A percentile compares a stretch with the other conserved stretches of the same genome.
These are phyloP conservation scores for Podospora pseudocomata DNA, from an alignment of 495 filamentous ascomycete genomes.

Conservation along the genomic window DNA sequence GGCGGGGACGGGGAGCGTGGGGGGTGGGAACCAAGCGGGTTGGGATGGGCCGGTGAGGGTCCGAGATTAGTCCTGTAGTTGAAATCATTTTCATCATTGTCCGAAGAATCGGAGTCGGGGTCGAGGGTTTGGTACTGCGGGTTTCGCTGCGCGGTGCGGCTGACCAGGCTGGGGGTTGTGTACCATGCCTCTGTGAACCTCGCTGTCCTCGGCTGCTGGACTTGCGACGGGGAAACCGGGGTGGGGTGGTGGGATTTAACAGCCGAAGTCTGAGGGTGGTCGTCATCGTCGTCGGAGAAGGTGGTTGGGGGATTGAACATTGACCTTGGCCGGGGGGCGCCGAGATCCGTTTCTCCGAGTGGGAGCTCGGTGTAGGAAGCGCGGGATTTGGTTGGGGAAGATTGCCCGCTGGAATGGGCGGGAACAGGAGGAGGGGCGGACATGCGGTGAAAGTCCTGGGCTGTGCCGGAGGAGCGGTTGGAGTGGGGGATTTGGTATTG, in stretches of 20 bases:
- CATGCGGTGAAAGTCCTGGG: constrained; percentile 40
- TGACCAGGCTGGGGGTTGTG: constrained; percentile 48
- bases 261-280: constrained; percentile 17
- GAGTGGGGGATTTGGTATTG: constrained; percentile 46
- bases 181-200: constrained; percentile 62
- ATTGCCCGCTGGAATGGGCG: neutral
- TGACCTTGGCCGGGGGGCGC: constrained; percentile 27
- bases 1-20: constrained; percentile 19
- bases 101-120: constrained; percentile 20
- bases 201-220: constrained; percentile 48
- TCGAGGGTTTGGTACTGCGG: constrained; percentile 36
- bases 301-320: constrained; percentile 16
- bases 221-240: constrained; percentile 21
- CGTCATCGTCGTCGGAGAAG: neutral
- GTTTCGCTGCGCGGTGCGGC: constrained; percentile 49
- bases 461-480: constrained; percentile 41
- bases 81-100: constrained; percentile 19
- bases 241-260: constrained; percentile 24
- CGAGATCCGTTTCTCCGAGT: constrained; percentile 34
- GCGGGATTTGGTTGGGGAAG: constrained; percentile 15
- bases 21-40: constrained; percentile 18
- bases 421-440: constrained; percentile 32
- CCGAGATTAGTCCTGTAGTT: constrained; percentile 8
- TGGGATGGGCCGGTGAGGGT: constrained; percentile 12
- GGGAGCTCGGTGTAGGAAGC: constrained; percentile 40